phyloP scores from a whole-genome alignment of 2,329 filamentous ascomycete species.

The Aspergillus sp. region DNA sequence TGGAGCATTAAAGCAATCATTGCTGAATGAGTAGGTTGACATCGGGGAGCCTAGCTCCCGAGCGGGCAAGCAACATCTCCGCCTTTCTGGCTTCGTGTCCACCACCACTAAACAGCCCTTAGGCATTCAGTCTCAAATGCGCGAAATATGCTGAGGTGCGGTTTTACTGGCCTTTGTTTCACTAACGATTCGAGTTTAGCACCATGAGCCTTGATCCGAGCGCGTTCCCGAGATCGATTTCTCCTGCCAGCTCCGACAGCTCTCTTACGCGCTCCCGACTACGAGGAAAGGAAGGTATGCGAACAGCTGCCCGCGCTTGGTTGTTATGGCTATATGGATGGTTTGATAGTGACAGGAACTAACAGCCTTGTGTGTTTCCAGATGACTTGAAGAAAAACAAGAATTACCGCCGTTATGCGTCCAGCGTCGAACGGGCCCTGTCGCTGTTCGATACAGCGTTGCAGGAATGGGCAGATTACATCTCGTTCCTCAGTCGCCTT shows the following conservation, averaged over 20 bases:
- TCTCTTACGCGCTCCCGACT: conserved; percentile 70
- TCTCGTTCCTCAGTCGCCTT: conserved; percentile 86
- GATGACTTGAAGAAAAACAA: conserved; percentile 52
- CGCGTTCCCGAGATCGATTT: conserved; percentile 43
- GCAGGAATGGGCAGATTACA: conserved; percentile 99
- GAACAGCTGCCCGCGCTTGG: not conserved
- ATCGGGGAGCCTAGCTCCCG: conserved; percentile 6
- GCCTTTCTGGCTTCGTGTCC: conserved; percentile 10
- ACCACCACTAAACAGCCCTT: conserved; percentile 10
- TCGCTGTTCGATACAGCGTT: conserved; percentile 85
- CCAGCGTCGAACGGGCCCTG: conserved; percentile 77
- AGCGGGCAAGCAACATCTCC: conserved; percentile 9
- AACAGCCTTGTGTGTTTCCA: conserved; percentile 8
- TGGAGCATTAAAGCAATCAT: not conserved
- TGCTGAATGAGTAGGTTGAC: conserved; percentile 1
- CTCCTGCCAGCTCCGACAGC: conserved; percentile 81
- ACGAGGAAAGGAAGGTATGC: conserved; percentile 68
- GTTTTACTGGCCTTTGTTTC: conserved; percentile 12
- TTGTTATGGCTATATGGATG: not conserved
- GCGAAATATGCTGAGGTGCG: conserved; percentile 31
- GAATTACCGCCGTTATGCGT: conserved; percentile 78
- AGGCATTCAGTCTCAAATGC: conserved; percentile 16
- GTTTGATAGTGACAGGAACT: not conserved
- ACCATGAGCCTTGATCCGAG: conserved; percentile 39
- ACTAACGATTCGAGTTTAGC: conserved; percentile 23